Conservation (phyloP, 164 flowering plant genomes). For the Buxus sempervirens region DNA sequence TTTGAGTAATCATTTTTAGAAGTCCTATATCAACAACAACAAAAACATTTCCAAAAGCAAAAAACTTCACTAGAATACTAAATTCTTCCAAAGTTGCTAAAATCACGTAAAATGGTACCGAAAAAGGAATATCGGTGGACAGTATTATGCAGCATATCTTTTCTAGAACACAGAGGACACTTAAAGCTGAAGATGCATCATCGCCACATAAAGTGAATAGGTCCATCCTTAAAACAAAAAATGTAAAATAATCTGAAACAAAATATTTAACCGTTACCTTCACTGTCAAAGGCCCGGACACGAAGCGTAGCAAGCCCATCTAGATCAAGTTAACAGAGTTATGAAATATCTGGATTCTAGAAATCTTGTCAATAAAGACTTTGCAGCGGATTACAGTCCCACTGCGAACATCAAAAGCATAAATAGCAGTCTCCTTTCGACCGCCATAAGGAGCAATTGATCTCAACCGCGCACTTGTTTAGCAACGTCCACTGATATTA, state of each 20-base stretch:
- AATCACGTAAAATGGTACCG: too few species aligned
- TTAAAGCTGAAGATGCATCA: neutral
- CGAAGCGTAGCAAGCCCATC: slow-evolving; percentile 90
- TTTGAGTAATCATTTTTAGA: too few species aligned
- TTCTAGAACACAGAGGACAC: neutral
- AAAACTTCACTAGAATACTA: too few species aligned
- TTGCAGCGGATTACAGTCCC: slow-evolving; percentile 83
- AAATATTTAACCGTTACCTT: slow-evolving; percentile 43
- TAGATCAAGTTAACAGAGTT: slow-evolving; percentile 83
- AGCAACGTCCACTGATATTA: slow-evolving; percentile 65
- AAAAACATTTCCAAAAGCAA: too few species aligned
- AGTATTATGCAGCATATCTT: neutral
- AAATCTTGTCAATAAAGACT: slow-evolving; percentile 75
- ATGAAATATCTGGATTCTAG: slow-evolving; percentile 87
- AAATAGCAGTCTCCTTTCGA: slow-evolving; percentile 89
- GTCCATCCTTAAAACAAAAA: neutral
- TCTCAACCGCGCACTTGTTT: slow-evolving; percentile 76
- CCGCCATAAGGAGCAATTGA: slow-evolving; percentile 87
- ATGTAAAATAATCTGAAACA: slow-evolving; percentile 3
- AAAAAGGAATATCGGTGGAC: too few species aligned
- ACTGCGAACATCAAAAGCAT: slow-evolving; percentile 68
- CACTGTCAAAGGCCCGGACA: slow-evolving; percentile 82
- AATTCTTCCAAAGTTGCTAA: too few species aligned
- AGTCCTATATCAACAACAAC: too few species aligned
- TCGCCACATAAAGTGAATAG: neutral